These are phyloP conservation scores for Peronospora farinosa DNA, from an alignment of 352 stramenopile species.

Conservation along the genomic window DNA sequence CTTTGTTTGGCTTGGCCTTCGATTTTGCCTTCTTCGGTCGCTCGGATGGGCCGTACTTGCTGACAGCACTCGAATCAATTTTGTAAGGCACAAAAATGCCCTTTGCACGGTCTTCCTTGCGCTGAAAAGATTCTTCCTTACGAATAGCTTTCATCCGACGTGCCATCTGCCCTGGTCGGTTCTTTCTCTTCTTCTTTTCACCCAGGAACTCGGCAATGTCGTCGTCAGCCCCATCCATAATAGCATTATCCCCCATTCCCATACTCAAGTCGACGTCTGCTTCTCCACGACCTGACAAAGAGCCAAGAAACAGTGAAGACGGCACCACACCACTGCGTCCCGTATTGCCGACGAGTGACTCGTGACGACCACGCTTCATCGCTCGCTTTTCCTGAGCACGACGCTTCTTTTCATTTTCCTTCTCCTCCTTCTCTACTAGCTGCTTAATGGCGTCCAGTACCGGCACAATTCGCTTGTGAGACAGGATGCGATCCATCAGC, in stretches of 20 bases:
- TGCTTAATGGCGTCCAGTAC: conserved; percentile 53
- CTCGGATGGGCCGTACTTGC: conserved; percentile 73
- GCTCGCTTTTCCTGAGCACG: conserved; percentile 56
- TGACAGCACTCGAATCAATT: conserved; percentile 12
- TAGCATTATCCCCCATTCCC: conserved; percentile 19
- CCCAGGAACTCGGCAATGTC: conserved; percentile 82
- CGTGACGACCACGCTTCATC: conserved; percentile 46
- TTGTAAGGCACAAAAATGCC: conserved; percentile 39
- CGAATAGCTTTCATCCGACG: conserved; percentile 75
- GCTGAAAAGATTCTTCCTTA: conserved; percentile 47
- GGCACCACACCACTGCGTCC: conserved; percentile 43
- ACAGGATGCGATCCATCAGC: conserved; percentile 52
- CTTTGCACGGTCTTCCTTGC: conserved; percentile 39
- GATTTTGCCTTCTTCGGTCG: conserved; percentile 67
- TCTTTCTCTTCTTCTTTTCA: conserved; percentile 84
- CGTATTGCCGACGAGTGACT: conserved; percentile 56
- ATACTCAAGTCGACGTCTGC: conserved; percentile 27
- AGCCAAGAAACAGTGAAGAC: conserved; percentile 70
- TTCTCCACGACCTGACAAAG: conserved; percentile 46
- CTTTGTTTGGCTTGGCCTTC: conserved; percentile 19
- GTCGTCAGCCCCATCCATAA: conserved; percentile 53
- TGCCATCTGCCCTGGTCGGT: conserved; percentile 70
- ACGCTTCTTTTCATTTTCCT: conserved; percentile 51
- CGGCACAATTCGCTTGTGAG: conserved; percentile 65
- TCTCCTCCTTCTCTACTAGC: conserved; percentile 47